Evolutionary conservation across 441 rosid species (phyloP), one percentile per base, ranked within the genome.

Genomic region (Populus hybrid): DNA sequence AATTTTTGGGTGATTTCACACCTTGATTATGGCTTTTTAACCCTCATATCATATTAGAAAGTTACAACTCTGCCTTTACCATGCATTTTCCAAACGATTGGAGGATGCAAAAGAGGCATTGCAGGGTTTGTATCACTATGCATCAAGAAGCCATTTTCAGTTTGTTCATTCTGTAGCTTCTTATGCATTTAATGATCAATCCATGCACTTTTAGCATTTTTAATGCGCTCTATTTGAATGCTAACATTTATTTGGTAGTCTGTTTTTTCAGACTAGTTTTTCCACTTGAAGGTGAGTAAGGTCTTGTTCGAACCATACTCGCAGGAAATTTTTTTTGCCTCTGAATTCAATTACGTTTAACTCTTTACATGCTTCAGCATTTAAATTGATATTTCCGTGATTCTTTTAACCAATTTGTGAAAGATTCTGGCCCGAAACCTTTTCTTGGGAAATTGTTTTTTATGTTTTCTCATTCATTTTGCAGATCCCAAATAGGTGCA

Each of bases 401-500:
- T 67, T 23, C 34, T 64, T 72, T 78, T 10, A 20, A 74, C 54
- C 75, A 4, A 59, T 73, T 54, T n/a, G 69, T 67, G 66, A 79
- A 83, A 77, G 75, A 74, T 69, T 67, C 46, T 70, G 69, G 54
- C 65, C 12, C 76, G 59, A 20, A 69, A 69, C 66, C 54, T 26
- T 57, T 82, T 85, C 78, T 79, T 26, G 4, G 16, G 70, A 69
- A 81, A 73, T 81, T 84, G 80, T 76, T 76, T 38, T 88, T 86
- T 78, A 81, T 77, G 85, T 76, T 81, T 83, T 82, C 72, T 77
- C 83, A 86, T 82, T 89, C 82, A 76, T 79, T 88, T 87, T 89
- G 97, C 97, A 90, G 97, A 90, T 92, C 81, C 83, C 78, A 72
- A 75, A 75, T 86, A 84, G 84, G 80, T 84, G 86, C 88, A 82